Evolutionary conservation across 768 basidiomycete species (phyloP).

Genomic region (Suillus plorans): DNA sequence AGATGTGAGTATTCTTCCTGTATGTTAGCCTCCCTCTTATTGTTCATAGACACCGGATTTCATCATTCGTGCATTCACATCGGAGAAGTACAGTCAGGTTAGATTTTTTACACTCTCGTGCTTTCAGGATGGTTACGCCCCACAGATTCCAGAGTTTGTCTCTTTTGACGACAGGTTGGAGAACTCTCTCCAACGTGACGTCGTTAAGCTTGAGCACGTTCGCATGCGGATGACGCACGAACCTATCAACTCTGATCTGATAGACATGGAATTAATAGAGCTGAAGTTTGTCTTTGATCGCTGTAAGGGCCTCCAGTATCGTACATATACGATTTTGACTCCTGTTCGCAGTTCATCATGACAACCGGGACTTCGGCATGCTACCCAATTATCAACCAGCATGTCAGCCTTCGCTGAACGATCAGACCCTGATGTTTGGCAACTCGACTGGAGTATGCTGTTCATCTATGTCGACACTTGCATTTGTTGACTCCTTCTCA

Average conservation of each 20-base stretch:
- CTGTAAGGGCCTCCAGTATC: conserved; percentile 38
- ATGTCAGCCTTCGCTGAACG: conserved; percentile 48
- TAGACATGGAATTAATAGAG: conserved; percentile 83
- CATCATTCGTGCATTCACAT: conserved; percentile 71
- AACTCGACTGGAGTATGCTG: conserved; percentile 60
- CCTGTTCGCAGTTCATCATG: conserved; percentile 59
- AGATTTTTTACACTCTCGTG: conserved; percentile 3
- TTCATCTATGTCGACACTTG: not conserved
- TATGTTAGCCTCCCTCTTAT: conserved; percentile 8
- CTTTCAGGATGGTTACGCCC: not conserved
- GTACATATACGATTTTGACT: conserved; percentile 5
- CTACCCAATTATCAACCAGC: conserved; percentile 77
- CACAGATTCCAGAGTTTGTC: conserved; percentile 81
- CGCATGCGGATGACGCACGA: conserved; percentile 83
- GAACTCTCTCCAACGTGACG: conserved; percentile 81
- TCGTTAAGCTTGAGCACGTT: conserved; percentile 80
- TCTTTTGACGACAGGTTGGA: conserved; percentile 78
- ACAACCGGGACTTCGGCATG: conserved; percentile 85
- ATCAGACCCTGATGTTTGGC: conserved; percentile 68
- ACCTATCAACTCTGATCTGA: conserved; percentile 62
- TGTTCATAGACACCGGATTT: conserved; percentile 69
- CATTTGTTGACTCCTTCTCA: conserved; percentile 1
- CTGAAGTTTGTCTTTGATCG: conserved; percentile 82
- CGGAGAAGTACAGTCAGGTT: conserved; percentile 85
- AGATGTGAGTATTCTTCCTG: conserved; percentile 49